Conservation (phyloP, 1,284 basidiomycete species). For the Malassezia yamatoensis region DNA sequence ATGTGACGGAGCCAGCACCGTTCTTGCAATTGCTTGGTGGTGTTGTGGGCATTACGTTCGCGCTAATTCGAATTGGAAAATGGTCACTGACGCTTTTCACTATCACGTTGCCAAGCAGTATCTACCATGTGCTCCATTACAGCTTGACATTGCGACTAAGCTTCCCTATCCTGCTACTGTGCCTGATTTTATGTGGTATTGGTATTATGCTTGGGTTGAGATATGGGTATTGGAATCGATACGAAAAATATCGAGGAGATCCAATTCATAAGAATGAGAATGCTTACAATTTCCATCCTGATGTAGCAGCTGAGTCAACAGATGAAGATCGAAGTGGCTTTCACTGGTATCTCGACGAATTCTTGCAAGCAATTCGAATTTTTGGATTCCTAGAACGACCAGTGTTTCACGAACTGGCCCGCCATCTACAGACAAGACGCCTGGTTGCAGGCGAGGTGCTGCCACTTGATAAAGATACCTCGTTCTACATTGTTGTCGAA, state of each 20-base stretch:
- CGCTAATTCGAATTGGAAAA: constrained; percentile 33
- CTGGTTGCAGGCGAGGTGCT: constrained; percentile 44
- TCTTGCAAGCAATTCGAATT: constrained; percentile 46
- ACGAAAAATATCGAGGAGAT: constrained; percentile 41
- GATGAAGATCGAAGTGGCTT: constrained; percentile 37
- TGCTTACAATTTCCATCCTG: constrained; percentile 41
- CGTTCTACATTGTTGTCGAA: constrained; percentile 47
- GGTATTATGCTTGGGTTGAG: constrained; percentile 49
- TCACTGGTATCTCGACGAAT: constrained; percentile 47
- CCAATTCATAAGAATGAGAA: constrained; percentile 37
- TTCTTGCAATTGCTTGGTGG: constrained; percentile 25
- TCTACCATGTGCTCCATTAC: constrained; percentile 41
- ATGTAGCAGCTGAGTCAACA: constrained; percentile 24
- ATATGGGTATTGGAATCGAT: constrained; percentile 42
- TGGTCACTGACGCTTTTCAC: constrained; percentile 32
- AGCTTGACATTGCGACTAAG: constrained; percentile 45
- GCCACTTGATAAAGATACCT: constrained; percentile 38
- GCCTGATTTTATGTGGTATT: constrained; percentile 25
- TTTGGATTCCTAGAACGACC: constrained; percentile 48
- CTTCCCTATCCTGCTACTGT: constrained; percentile 36
- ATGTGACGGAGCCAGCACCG: background rate
- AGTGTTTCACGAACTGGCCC: constrained; percentile 46
- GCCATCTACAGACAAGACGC: constrained; percentile 43
- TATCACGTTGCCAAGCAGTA: constrained; percentile 36
- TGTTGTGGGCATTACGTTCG: constrained; percentile 28